Evolutionary conservation across 192 early-diverging fungal genomes (phyloP).

Genomic region (Coemansia reversa): DNA sequence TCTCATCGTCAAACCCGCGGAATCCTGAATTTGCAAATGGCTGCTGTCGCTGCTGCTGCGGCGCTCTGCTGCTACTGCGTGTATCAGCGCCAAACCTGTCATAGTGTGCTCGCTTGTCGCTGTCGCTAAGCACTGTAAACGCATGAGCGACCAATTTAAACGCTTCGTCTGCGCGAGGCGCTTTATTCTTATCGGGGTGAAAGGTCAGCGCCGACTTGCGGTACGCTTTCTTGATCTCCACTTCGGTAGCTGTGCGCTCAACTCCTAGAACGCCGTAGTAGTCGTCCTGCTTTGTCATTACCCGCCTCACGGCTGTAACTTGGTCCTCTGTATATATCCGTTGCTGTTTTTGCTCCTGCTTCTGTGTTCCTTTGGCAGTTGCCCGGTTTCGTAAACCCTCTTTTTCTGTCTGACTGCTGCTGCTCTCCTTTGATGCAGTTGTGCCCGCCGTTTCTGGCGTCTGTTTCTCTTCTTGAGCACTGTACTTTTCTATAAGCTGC

Average conservation of each 20-base stretch:
- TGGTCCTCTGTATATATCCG: constrained; percentile 73
- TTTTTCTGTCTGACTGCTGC: constrained; percentile 5
- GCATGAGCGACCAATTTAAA: constrained; percentile 95
- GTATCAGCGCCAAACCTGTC: constrained; percentile 79
- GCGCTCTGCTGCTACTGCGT: constrained; percentile 29
- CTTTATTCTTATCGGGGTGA: constrained; percentile 95
- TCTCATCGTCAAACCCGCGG: constrained; percentile 62
- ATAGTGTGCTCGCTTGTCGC: constrained; percentile 80
- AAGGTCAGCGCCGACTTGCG: constrained; percentile 90
- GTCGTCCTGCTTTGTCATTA: constrained; percentile 72
- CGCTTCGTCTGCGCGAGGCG: constrained; percentile 93
- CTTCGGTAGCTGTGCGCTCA: constrained; percentile 70
- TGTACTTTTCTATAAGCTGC: constrained; percentile 53
- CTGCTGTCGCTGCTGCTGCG: constrained; percentile 15
- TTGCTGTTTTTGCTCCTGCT: neutral
- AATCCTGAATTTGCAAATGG: constrained; percentile 3
- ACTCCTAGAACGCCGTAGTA: constrained; percentile 83
- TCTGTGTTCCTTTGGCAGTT: constrained; percentile 11
- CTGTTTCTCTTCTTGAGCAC: neutral
- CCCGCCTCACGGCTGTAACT: constrained; percentile 71
- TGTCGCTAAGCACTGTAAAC: constrained; percentile 83
- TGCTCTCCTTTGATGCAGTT: constrained; percentile 7
- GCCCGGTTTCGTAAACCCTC: constrained; percentile 16
- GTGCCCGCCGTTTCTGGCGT: neutral
- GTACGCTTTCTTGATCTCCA: constrained; percentile 92